Conservation (phyloP, 2,329 filamentous ascomycete species). For the Penicillium sp. region DNA sequence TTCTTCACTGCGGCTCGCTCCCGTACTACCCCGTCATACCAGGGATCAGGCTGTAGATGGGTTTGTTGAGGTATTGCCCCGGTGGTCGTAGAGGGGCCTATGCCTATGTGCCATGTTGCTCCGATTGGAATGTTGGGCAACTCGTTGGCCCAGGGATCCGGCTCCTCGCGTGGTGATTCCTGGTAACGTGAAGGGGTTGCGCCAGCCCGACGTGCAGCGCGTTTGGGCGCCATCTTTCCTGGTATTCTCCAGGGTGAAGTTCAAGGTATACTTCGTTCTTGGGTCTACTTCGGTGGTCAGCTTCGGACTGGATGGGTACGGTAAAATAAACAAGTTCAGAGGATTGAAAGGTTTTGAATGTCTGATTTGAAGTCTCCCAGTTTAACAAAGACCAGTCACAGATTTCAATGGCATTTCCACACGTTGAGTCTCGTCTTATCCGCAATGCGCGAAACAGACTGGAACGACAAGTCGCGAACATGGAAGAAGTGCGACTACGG, state of each 20-base stretch:
- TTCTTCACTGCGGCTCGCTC: constrained; percentile 22
- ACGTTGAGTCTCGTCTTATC: not conserved
- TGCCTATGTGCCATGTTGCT: constrained; percentile 43
- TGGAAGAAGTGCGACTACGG: not conserved
- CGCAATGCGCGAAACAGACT: not conserved
- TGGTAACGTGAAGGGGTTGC: constrained; percentile 6
- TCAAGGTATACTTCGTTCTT: not conserved
- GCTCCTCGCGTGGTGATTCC: not conserved
- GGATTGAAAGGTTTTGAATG: not conserved
- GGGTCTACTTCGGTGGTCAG: not conserved
- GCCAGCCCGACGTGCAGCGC: constrained; percentile 17
- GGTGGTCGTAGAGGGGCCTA: constrained; percentile 34
- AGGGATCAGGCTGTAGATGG: constrained; percentile 29
- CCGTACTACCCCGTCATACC: constrained; percentile 32
- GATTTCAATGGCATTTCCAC: not conserved
- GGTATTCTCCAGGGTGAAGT: not conserved
- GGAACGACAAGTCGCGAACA: not conserved
- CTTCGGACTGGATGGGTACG: not conserved
- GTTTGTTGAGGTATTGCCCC: constrained; percentile 37
- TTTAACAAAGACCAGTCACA: not conserved
- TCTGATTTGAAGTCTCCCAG: not conserved
- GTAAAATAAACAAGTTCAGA: not conserved
- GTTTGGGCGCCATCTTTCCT: constrained; percentile 28
- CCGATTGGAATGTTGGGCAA: constrained; percentile 40
- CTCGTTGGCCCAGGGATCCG: not conserved